phyloP scores from a whole-genome alignment of 352 stramenopile species.

The Pythium dissimile region DNA sequence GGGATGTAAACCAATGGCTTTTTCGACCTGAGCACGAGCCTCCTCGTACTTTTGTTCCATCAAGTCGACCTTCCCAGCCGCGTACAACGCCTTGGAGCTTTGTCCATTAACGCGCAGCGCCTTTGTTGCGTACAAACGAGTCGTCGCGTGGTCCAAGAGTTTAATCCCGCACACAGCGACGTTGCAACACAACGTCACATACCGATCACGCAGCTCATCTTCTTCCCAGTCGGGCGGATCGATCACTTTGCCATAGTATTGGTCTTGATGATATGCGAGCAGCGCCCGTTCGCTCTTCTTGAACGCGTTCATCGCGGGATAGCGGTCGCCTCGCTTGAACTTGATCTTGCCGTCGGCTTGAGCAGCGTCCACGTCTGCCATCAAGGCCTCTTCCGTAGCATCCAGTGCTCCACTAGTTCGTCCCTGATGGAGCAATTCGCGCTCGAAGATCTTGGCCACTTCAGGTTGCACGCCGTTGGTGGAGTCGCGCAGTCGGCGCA shows the following conservation, averaged over 20 bases:
- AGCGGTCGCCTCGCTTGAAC: slow-evolving; percentile 59
- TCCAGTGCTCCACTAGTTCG: not conserved
- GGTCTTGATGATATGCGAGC: slow-evolving; percentile 34
- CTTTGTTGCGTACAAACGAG: slow-evolving; percentile 58
- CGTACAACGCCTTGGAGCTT: slow-evolving; percentile 68
- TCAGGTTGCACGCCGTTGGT: slow-evolving; percentile 6
- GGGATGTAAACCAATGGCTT: slow-evolving; percentile 35
- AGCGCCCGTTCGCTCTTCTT: slow-evolving; percentile 38
- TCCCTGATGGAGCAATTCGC: slow-evolving; percentile 24
- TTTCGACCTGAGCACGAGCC: slow-evolving; percentile 33
- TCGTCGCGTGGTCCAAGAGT: slow-evolving; percentile 41
- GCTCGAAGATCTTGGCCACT: slow-evolving; percentile 40
- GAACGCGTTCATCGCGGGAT: slow-evolving; percentile 70
- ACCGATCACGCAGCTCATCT: slow-evolving; percentile 27
- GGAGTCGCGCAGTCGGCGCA: slow-evolving; percentile 38
- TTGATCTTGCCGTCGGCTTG: slow-evolving; percentile 64
- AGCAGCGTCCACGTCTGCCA: slow-evolving; percentile 32
- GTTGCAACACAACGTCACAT: slow-evolving; percentile 74
- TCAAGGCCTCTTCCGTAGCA: not conserved
- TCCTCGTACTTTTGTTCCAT: slow-evolving; percentile 59
- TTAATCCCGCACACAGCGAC: slow-evolving; percentile 78
- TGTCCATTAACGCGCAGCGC: slow-evolving; percentile 41
- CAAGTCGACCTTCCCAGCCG: slow-evolving; percentile 58
- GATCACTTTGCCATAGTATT: slow-evolving; percentile 43
- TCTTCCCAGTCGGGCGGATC: slow-evolving; percentile 42